Conservation (phyloP, 1,284 basidiomycete genomes). For the Stygiomarasmius scandens region DNA sequence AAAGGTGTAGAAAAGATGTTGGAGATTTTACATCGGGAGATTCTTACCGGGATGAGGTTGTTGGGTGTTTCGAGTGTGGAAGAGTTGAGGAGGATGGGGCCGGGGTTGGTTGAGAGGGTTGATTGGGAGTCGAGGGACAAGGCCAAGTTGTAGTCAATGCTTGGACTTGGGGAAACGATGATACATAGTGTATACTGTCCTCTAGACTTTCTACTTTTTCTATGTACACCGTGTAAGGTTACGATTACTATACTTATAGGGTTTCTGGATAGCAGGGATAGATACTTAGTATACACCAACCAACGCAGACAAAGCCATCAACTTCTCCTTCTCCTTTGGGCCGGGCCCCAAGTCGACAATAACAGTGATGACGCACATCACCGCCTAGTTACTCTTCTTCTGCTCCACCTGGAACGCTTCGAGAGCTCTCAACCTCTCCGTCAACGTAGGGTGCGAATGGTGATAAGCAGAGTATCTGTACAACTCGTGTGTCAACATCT, state of each 20-base stretch:
- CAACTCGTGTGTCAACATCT: no score
- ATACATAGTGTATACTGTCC: no score
- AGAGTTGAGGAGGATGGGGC: constrained; percentile 56
- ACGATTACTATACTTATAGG: no score
- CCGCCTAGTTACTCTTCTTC: constrained; percentile 11
- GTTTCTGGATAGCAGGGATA: no score
- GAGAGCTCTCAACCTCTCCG: constrained; percentile 81
- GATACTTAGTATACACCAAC: no score
- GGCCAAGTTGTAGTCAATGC: no score
- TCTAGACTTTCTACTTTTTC: no score
- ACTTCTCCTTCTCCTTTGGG: no score
- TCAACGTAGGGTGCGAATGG: constrained; percentile 90
- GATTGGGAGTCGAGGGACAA: constrained; percentile 77
- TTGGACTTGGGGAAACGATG: no score
- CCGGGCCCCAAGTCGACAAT: constrained; percentile 83
- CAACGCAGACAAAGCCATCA: no score
- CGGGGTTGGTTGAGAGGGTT: constrained; percentile 80
- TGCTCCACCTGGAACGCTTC: constrained; percentile 54
- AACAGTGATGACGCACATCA: constrained; percentile 64
- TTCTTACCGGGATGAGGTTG: constrained; percentile 78
- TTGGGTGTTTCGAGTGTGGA: constrained; percentile 74
- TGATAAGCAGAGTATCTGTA: constrained; percentile 88
- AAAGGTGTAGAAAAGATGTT: constrained; percentile 79
- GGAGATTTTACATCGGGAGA: constrained; percentile 79
- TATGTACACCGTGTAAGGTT: background rate